Evolutionary conservation across 495 filamentous ascomycete genomes (phyloP), one percentile per base, ranked within the genome.

Genomic region (Penicillium samsonianum): DNA sequence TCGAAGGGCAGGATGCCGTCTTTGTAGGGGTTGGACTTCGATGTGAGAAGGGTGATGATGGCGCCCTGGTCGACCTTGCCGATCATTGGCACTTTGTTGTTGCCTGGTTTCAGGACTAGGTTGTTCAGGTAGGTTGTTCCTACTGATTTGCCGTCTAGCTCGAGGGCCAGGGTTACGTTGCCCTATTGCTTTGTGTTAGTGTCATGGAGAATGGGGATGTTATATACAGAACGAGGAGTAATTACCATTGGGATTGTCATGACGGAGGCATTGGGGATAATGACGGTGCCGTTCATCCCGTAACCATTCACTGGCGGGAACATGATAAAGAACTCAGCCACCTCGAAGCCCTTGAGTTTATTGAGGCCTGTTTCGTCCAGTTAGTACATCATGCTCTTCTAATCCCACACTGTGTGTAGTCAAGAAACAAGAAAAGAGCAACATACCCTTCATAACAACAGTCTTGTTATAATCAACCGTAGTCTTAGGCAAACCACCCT

Each of bases 201-300:
- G 3, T 37, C 10, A 19, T 37, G 2, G 7, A 33, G 41, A 19
- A 17, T 40, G 33, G 16, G 47, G 20, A 19, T 49, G 40, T 16
- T 0, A 33, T 33, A 5, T 5, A 12, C 11, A 12, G 11, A 33
- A 59, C 2, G 30, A 33, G n/a, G 16, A 8, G n/a, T 19, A 10
- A 9, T 60, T 77, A 88, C 87, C 69, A 91, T 78, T 19, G 76
- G 68, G 45, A 92, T 73, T 6, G 82, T 83, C 69, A 90, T 74
- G 50, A 84, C 69, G 4, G 88, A 85, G 5, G 80, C 82, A 65
- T 93, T 93, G 55, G 89, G 89, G 37, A 93, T 88, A 50, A 64
- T 74, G 35, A 83, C 80, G 4, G 73, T 80, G 61, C 83, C 89
- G 31, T 79, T 73, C 76, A 90, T 81, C 72, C 91, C 91, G 49